Percentiles rank a stretch among this genome's conserved stretches.
Conservation (phyloP, 345 rosid species). For the Limnanthes douglasii region DNA sequence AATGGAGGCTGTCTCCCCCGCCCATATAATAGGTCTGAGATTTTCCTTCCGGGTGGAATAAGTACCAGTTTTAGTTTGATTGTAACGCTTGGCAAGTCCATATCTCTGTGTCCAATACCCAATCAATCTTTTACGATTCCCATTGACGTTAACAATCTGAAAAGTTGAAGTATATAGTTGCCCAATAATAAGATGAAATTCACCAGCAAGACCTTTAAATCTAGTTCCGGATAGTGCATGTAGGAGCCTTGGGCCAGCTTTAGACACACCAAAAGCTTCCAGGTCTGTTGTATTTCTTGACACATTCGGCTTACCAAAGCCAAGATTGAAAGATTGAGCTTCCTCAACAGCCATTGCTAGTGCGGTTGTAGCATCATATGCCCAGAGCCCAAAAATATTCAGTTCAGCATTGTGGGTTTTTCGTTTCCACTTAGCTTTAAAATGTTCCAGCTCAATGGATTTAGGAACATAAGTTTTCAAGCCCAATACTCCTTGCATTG, state of each 20-base stretch:
- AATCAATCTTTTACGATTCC: slow-evolving; percentile 14
- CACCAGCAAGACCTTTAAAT: slow-evolving; percentile 32
- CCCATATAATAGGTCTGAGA: slow-evolving; percentile 15
- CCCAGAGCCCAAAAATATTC: slow-evolving; percentile 13
- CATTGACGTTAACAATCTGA: slow-evolving; percentile 33
- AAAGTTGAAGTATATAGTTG: slow-evolving; percentile 16
- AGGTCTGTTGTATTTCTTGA: slow-evolving; percentile 15
- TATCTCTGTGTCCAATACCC: slow-evolving; percentile 33
- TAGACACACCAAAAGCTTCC: slow-evolving; percentile 20
- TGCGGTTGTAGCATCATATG: slow-evolving; percentile 26
- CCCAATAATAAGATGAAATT: slow-evolving; percentile 19
- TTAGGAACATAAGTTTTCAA: slow-evolving; percentile 10
- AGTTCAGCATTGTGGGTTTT: background rate
- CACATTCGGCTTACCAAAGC: slow-evolving; percentile 3
- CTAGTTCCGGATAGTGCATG: slow-evolving; percentile 13
- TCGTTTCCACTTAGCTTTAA: slow-evolving; percentile 12
- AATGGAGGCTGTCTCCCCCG: slow-evolving; percentile 6
- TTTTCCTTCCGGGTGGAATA: slow-evolving; percentile 2
- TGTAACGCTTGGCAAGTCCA: background rate
- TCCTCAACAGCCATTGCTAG: slow-evolving; percentile 22
- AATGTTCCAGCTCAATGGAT: background rate
- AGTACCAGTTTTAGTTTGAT: background rate
- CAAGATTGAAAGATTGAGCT: background rate
- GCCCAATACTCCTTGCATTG: slow-evolving; percentile 17
- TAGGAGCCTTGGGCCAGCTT: slow-evolving; percentile 24